phyloP scores from a whole-genome alignment of 1,284 basidiomycete species.

The Phellopilus nigrolimitatus region DNA sequence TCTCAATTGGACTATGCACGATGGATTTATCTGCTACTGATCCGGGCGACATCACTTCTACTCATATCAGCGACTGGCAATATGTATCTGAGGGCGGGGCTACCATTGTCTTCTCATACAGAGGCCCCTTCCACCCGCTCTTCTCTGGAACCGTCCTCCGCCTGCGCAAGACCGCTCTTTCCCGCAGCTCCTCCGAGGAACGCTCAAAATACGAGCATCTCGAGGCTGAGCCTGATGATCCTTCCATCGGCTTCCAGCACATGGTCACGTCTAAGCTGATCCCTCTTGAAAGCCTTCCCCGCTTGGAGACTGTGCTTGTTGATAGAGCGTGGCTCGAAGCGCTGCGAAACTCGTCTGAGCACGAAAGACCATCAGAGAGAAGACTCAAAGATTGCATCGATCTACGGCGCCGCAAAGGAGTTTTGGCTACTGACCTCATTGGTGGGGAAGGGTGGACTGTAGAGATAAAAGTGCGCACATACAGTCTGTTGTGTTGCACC shows the following conservation, averaged over 20 bases:
- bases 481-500: slow-evolving; percentile 1
- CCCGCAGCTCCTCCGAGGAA: slow-evolving; percentile 17
- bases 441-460: slow-evolving; percentile 59
- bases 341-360: slow-evolving; percentile 44
- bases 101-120: slow-evolving; percentile 81
- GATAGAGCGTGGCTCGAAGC: slow-evolving; percentile 56
- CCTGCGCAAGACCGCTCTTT: slow-evolving; percentile 52
- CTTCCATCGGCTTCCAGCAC: slow-evolving; percentile 58
- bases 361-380: slow-evolving; percentile 51
- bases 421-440: slow-evolving; percentile 73
- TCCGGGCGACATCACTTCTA: slow-evolving; percentile 33
- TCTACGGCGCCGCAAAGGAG: slow-evolving; percentile 44
- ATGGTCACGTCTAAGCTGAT: slow-evolving; percentile 57
- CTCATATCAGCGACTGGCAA: slow-evolving; percentile 68
- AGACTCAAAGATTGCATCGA: slow-evolving; percentile 56
- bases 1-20: neutral
- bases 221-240: slow-evolving; percentile 50
- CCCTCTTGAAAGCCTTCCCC: slow-evolving; percentile 52
- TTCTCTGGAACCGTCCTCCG: slow-evolving; percentile 70
- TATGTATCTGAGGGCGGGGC: slow-evolving; percentile 90
- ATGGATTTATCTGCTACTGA: neutral
- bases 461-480: slow-evolving; percentile 76
- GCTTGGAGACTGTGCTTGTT: slow-evolving; percentile 48
- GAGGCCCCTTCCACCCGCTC: slow-evolving; percentile 40
- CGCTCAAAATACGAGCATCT: slow-evolving; percentile 10